Percentiles rank a stretch among this genome's conserved stretches.
phyloP scores from a whole-genome alignment of 768 basidiomycete species.

The Chlorophyllum brunneum region DNA sequence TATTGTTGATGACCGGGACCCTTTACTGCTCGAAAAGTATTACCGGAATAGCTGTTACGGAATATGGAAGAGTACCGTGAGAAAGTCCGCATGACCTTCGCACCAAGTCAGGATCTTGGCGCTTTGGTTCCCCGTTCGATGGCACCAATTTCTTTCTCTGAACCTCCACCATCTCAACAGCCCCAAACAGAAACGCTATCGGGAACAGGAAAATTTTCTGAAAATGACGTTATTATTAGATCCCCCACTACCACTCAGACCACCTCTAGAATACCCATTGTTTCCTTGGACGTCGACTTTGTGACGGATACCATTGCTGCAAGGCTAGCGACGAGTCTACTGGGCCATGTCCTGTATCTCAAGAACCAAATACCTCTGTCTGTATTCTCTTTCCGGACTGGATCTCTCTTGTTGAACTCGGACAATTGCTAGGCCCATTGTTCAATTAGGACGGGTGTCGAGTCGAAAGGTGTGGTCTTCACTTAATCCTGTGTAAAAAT shows the following conservation, averaged over 20 bases:
- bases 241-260: too few species aligned
- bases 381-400: slow-evolving; percentile 29
- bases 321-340: slow-evolving; percentile 53
- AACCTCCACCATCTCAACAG: neutral
- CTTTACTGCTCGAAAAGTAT: too few species aligned
- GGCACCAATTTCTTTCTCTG: slow-evolving; percentile 1
- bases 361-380: slow-evolving; percentile 81
- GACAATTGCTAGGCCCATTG: slow-evolving; percentile 46
- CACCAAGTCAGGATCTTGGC: too few species aligned
- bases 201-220: neutral
- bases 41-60: too few species aligned
- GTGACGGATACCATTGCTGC: slow-evolving; percentile 62
- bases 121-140: too few species aligned
- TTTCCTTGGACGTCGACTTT: slow-evolving; percentile 43
- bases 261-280: slow-evolving; percentile 27
- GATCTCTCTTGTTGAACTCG: neutral
- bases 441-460: slow-evolving; percentile 59
- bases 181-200: neutral
- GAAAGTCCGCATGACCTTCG: too few species aligned
- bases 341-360: slow-evolving; percentile 71
- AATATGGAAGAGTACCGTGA: too few species aligned
- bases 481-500: neutral
- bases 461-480: slow-evolving; percentile 32
- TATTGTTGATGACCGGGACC: too few species aligned
- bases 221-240: too few species aligned